A percentile compares a stretch with the other conserved stretches of the same genome.
Evolutionary conservation across 257 asterid genomes (phyloP).

Genomic region (Primulina tabacum): DNA sequence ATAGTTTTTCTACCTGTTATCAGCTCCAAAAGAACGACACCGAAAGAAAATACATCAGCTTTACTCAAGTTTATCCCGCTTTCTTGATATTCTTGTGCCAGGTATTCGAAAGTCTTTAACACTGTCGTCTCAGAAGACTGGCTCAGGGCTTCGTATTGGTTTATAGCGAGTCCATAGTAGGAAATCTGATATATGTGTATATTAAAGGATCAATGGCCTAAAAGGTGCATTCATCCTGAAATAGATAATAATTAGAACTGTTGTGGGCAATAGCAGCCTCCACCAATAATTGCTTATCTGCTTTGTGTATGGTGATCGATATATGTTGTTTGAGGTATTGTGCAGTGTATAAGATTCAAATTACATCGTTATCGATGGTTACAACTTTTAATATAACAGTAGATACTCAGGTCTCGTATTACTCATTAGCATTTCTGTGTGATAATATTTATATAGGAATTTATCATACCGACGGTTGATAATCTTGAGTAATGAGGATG

Average conservation of each 20-base stretch:
- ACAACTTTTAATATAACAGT: background rate
- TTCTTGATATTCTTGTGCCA: slow-evolving; percentile 59
- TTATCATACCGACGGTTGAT: slow-evolving; percentile 47
- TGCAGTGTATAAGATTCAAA: background rate
- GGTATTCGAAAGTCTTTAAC: slow-evolving; percentile 47
- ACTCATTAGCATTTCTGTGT: background rate
- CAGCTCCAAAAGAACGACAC: too few species aligned
- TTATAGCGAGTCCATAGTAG: slow-evolving; percentile 40
- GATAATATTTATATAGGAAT: background rate
- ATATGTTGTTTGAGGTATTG: too few species aligned
- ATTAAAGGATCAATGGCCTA: background rate
- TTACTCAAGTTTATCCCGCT: slow-evolving; percentile 47
- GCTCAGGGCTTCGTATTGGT: slow-evolving; percentile 45
- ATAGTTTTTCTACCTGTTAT: too few species aligned
- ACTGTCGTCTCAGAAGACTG: slow-evolving; percentile 36
- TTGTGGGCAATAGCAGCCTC: background rate
- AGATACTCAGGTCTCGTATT: too few species aligned
- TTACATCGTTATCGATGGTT: background rate
- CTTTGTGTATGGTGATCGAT: background rate
- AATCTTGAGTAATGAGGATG: slow-evolving; percentile 58
- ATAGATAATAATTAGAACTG: background rate
- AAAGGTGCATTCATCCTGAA: background rate
- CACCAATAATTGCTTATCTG: background rate
- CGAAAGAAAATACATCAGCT: too few species aligned
- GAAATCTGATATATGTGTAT: slow-evolving; percentile 34